Evolutionary conservation across 371 early-diverging fungal species (phyloP).

Genomic region (Mucor circinelloides): DNA sequence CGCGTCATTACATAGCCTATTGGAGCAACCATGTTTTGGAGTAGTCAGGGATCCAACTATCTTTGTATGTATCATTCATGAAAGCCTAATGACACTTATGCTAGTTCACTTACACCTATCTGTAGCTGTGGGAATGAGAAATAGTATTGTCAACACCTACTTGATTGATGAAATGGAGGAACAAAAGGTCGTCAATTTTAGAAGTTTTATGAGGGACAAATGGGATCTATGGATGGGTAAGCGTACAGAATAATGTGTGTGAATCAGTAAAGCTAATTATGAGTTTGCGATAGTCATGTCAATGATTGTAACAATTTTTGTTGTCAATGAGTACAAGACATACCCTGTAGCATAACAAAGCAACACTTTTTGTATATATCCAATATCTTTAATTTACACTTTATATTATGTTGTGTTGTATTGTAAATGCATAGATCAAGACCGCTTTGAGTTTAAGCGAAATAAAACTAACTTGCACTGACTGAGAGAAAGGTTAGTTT

Average conservation of each 20-base stretch:
- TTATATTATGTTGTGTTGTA: background rate
- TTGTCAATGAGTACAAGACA: slow-evolving; percentile 21
- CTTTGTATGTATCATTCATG: slow-evolving; percentile 22
- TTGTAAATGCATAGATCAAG: background rate
- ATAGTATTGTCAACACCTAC: slow-evolving; percentile 29
- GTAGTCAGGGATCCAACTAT: slow-evolving; percentile 7
- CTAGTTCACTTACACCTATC: background rate
- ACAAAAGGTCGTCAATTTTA: slow-evolving; percentile 22
- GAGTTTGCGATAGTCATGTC: slow-evolving; percentile 11
- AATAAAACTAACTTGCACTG: too few species aligned
- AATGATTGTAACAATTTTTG: slow-evolving; percentile 13
- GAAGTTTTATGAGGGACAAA: slow-evolving; percentile 30
- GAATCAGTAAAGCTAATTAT: background rate
- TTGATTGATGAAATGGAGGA: slow-evolving; percentile 28
- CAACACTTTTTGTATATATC: background rate
- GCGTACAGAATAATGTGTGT: background rate
- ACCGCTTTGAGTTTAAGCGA: too few species aligned
- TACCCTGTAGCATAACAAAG: slow-evolving; percentile 1
- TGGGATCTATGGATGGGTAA: slow-evolving; percentile 36
- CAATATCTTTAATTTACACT: background rate
- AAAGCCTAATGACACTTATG: background rate
- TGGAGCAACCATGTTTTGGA: slow-evolving; percentile 24
- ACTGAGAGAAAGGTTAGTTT: too few species aligned
- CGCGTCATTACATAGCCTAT: slow-evolving; percentile 6
- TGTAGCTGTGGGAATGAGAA: slow-evolving; percentile 34